phyloP scores from a whole-genome alignment of 805 yeast genomes.

The Candida lessepsii region DNA sequence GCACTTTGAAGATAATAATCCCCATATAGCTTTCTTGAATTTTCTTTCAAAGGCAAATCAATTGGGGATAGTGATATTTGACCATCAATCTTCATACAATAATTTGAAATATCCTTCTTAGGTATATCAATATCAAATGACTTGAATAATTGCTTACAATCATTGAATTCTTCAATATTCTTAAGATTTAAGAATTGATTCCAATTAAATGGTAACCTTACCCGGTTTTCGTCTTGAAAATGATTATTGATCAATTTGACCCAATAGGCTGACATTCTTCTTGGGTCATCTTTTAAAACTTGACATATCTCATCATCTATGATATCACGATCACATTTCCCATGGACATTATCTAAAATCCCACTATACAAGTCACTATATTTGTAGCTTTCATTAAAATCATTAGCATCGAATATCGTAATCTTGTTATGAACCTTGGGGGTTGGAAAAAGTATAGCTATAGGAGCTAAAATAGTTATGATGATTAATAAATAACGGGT shows the following conservation, averaged over 20 bases:
- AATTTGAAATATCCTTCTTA: background rate
- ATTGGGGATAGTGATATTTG: background rate
- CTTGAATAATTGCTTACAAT: background rate
- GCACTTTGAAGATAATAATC: background rate
- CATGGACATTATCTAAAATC: background rate
- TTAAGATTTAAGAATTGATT: background rate
- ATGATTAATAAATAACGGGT: too few species aligned
- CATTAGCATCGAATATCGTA: background rate
- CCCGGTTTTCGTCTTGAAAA: too few species aligned
- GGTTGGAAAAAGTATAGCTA: too few species aligned
- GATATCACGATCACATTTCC: background rate
- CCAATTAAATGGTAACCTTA: slow-evolving; percentile 6
- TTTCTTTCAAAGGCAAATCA: background rate
- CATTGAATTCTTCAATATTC: background rate
- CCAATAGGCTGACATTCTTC: slow-evolving; percentile 1
- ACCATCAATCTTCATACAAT: background rate
- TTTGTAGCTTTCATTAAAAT: background rate
- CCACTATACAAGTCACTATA: background rate
- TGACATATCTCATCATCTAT: background rate
- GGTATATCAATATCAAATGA: slow-evolving; percentile 1
- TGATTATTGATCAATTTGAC: background rate
- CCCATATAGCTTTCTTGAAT: slow-evolving; percentile 1
- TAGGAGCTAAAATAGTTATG: too few species aligned
- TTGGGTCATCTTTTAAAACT: slow-evolving; percentile 1
- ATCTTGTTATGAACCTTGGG: background rate